phyloP scores from a whole-genome alignment of 306 rosid genomes.

The Ochetophila trinervis region DNA sequence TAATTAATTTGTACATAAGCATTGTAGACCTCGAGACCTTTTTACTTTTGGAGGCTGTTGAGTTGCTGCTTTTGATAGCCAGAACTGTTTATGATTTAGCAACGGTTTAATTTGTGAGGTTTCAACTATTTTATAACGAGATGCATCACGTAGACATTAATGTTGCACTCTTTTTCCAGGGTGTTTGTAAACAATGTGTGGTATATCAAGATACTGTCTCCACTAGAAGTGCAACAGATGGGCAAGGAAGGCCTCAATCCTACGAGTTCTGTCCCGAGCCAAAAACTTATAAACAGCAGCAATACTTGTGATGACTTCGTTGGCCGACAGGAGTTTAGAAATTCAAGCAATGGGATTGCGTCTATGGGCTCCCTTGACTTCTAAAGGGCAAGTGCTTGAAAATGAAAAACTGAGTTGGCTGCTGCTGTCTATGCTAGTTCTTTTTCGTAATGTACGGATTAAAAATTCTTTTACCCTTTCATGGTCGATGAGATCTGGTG shows the following conservation, averaged over 20 bases:
- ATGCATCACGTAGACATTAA: slow-evolving; percentile 1
- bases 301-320: slow-evolving; percentile 45
- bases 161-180: slow-evolving; percentile 33
- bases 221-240: slow-evolving; percentile 61
- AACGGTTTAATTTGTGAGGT: background rate
- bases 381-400: slow-evolving; percentile 29
- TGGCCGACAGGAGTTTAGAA: slow-evolving; percentile 46
- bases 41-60: no score
- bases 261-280: slow-evolving; percentile 33
- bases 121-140: background rate
- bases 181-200: slow-evolving; percentile 74
- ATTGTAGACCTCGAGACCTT: no score
- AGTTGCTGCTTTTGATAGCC: no score
- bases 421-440: slow-evolving; percentile 26
- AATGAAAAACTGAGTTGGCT: slow-evolving; percentile 9
- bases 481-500: slow-evolving; percentile 34
- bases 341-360: slow-evolving; percentile 54
- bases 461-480: slow-evolving; percentile 35
- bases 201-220: slow-evolving; percentile 67
- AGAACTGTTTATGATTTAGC: background rate
- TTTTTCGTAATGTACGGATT: slow-evolving; percentile 24
- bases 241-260: slow-evolving; percentile 49
- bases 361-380: slow-evolving; percentile 53
- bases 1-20: no score
- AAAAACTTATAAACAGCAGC: slow-evolving; percentile 34